Base-by-base conservation (phyloP, 805 yeast genomes). In the Yarrowia bubula region DNA sequence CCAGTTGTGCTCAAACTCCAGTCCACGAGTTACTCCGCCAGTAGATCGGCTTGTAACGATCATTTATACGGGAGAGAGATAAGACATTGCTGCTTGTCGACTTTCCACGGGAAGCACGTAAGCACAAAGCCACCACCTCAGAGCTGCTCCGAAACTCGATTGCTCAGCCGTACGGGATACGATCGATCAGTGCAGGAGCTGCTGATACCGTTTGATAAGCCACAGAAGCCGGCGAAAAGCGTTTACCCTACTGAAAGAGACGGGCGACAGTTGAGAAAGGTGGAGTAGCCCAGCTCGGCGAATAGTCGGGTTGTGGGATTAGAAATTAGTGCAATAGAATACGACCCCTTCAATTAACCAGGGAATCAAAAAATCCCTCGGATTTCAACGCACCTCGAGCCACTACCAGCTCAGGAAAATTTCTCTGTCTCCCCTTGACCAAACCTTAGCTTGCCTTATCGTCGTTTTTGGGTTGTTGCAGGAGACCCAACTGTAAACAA, bases 361-460 rank as follows among this genome's bases (percentile, higher is more conserved):
- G 28, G 28, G 3, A 3, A 22, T 22, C 28, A 5, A 22, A 22
- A 22, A 22, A 22, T 22, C 3, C 5, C 28, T 3, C 5, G 3
- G 28, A 3, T 22, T 22, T 3, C 28, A 5, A 22, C 28, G 4
- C 28, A 22, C 3, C 4, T 22, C 5, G 28, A 3, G 28, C 28
- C 28, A 3, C 28, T 3, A 22, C 3, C 4, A 22, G 28, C 28
- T 22, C 28, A 3, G 28, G 28, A 22, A 22, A 22, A 22, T 22
- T 22, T 22, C 28, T 22, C 13, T 8, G 38, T 35, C 13, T 11
- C 38, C 15, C 32, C 6, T 43, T 43, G 10, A 17, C 5, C 13
- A n/a, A 48, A 48, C 53, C 39, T 48, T 15, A 48, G 33, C 15
- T 4, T 48, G 51, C 51, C 53, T 48, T 48, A 48, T 48, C 53